Evolutionary conservation across 1,284 basidiomycete genomes (phyloP).

Genomic region (Microbotryum violaceum): DNA sequence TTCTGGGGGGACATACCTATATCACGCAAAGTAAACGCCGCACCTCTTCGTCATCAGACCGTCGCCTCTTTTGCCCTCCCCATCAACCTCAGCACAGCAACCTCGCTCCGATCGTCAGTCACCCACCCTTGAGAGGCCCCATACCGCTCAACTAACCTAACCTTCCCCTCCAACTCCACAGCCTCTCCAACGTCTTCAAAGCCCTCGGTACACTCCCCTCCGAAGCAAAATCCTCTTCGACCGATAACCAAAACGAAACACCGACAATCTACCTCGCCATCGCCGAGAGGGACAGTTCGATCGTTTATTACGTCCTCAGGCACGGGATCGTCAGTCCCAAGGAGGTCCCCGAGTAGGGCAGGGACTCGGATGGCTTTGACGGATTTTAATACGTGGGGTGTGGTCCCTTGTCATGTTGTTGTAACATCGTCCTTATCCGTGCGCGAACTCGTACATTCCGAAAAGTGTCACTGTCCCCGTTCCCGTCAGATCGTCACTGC

Average conservation of each 20-base stretch:
- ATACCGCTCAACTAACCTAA: neutral
- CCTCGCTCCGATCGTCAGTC: conserved; percentile 14
- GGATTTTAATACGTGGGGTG: neutral
- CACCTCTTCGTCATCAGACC: neutral
- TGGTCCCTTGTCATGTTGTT: neutral
- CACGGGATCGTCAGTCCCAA: conserved; percentile 33
- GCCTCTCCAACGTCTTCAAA: conserved; percentile 11
- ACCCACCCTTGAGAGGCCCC: too few relatives aligned
- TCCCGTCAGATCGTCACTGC: too few relatives aligned
- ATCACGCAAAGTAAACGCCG: too few relatives aligned
- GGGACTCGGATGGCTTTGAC: neutral
- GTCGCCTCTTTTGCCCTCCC: conserved; percentile 12
- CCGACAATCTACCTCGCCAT: conserved; percentile 27
- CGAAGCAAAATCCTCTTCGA: neutral
- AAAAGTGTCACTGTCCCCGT: too few relatives aligned
- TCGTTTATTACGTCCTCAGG: conserved; percentile 34
- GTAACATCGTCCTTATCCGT: neutral
- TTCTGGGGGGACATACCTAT: rapidly evolving
- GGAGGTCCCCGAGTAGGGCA: conserved; percentile 31
- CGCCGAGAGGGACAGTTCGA: conserved; percentile 30
- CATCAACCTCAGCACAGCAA: conserved; percentile 11
- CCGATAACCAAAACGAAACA: neutral
- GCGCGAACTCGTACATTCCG: too few relatives aligned
- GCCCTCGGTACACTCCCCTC: conserved; percentile 6
- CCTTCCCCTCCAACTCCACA: neutral